A percentile compares a stretch with the other conserved stretches of the same genome.
These are phyloP conservation scores for Wolfiporia cocos DNA, from an alignment of 1,284 basidiomycete species.

Conservation along the genomic window DNA sequence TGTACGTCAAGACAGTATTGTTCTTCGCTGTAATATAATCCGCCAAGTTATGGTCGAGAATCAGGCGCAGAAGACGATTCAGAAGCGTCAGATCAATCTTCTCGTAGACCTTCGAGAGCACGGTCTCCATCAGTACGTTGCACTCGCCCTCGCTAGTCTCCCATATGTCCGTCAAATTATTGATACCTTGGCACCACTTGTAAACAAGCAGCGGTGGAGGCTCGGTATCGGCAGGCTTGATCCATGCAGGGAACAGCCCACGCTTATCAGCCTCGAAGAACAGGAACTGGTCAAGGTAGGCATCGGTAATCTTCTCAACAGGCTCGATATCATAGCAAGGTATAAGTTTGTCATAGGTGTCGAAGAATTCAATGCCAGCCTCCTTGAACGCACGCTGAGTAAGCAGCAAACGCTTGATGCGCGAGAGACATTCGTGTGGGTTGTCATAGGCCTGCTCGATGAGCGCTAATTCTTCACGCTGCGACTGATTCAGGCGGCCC, in stretches of 20 bases:
- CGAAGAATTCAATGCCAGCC: constrained; percentile 91
- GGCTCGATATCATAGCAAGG: constrained; percentile 98
- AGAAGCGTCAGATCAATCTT: constrained; percentile 95
- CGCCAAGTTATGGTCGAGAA: constrained; percentile 95
- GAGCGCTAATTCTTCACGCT: constrained; percentile 92
- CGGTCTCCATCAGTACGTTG: constrained; percentile 97
- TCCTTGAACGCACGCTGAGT: constrained; percentile 98
- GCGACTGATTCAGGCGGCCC: constrained; percentile 92
- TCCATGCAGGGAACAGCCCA: constrained; percentile 94
- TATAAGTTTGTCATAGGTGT: constrained; percentile 96
- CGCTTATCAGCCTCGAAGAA: constrained; percentile 96
- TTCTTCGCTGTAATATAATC: constrained; percentile 99
- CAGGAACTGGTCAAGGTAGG: constrained; percentile 89
- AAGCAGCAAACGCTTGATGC: constrained; percentile 92
- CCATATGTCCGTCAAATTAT: constrained; percentile 93
- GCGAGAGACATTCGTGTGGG: constrained; percentile 89
- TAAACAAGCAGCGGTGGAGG: constrained; percentile 95
- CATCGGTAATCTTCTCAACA: constrained; percentile 97
- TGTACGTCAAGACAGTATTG: constrained; percentile 91
- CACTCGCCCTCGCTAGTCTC: constrained; percentile 96
- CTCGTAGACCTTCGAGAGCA: constrained; percentile 93
- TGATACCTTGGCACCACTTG: constrained; percentile 96
- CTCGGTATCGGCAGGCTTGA: constrained; percentile 95
- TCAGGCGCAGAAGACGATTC: constrained; percentile 88
- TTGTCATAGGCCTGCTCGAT: constrained; percentile 98